phyloP scores from a whole-genome alignment of 192 early-diverging fungal genomes.

The Entomortierella beljakovae region DNA sequence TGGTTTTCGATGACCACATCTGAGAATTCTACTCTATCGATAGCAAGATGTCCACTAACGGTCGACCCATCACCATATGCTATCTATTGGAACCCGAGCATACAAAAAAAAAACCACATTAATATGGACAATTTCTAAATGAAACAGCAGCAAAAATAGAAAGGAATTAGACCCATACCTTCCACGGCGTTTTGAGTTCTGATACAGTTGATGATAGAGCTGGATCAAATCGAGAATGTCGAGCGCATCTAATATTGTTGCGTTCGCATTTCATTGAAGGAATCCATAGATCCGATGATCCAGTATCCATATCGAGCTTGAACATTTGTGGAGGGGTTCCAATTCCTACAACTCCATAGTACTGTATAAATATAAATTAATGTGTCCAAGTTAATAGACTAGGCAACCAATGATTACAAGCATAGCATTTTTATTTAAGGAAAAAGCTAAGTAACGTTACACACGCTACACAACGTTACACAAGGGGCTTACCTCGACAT shows the following conservation, averaged over 20 bases:
- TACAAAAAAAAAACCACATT: no score
- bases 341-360: constrained; percentile 73
- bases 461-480: neutral
- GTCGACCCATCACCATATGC: constrained; percentile 60
- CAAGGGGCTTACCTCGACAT: constrained; percentile 36
- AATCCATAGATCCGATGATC: constrained; percentile 79
- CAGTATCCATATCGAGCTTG: constrained; percentile 79
- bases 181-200: constrained; percentile 42
- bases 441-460: no score
- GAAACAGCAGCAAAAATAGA: no score
- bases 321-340: constrained; percentile 76
- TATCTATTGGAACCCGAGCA: no score
- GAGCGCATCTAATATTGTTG: constrained; percentile 9
- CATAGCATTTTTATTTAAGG: neutral
- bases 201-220: constrained; percentile 29
- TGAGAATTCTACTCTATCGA: constrained; percentile 68
- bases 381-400: no score
- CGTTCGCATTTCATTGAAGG: constrained; percentile 36
- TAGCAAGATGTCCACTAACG: constrained; percentile 41
- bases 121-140: no score
- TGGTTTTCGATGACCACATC: constrained; percentile 67
- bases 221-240: constrained; percentile 30
- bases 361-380: no score
- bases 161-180: no score
- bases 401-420: no score